These are phyloP conservation scores for Thalassiosira allenii DNA, from an alignment of 352 stramenopile genomes.

Conservation along the genomic window DNA sequence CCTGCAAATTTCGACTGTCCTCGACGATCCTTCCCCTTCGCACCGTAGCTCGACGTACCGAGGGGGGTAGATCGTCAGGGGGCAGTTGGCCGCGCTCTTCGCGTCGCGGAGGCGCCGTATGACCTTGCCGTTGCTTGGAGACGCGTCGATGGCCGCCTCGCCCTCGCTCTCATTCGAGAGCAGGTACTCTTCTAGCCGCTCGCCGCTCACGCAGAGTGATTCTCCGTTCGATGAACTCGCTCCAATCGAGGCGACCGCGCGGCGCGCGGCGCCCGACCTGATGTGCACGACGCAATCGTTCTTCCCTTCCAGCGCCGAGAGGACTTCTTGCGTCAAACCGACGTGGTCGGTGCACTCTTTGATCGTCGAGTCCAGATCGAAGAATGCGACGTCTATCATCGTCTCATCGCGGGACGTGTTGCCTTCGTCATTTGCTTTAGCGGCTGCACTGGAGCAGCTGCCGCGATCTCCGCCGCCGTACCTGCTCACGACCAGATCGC, in stretches of 20 bases:
- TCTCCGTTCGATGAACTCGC: not conserved
- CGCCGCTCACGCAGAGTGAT: not conserved
- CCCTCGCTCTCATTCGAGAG: not conserved
- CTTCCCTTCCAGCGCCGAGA: not conserved
- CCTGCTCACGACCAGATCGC: no score
- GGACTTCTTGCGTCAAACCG: not conserved
- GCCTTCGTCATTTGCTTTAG: no score
- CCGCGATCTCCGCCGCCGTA: not conserved
- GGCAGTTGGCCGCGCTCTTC: slow-evolving; percentile 30
- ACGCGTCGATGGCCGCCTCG: slow-evolving; percentile 7
- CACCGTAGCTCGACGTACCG: slow-evolving; percentile 45
- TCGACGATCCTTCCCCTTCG: no score
- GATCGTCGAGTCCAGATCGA: slow-evolving; percentile 3
- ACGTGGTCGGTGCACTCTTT: no score
- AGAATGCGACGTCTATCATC: slow-evolving; percentile 1
- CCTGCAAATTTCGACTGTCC: slow-evolving; percentile 44
- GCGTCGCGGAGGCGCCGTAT: slow-evolving; percentile 38
- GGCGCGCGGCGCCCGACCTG: slow-evolving; percentile 2
- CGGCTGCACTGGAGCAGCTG: not conserved
- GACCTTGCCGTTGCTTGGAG: not conserved
- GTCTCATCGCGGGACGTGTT: not conserved
- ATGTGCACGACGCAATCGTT: slow-evolving; percentile 12
- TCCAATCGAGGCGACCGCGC: not conserved
- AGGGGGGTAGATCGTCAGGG: slow-evolving; percentile 28
- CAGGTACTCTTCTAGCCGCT: slow-evolving; percentile 7